Percentiles rank a stretch among this genome's conserved stretches.
These are phyloP conservation scores for Salvia rosmarinus DNA, from an alignment of 257 asterid species.

Conservation along the genomic window DNA sequence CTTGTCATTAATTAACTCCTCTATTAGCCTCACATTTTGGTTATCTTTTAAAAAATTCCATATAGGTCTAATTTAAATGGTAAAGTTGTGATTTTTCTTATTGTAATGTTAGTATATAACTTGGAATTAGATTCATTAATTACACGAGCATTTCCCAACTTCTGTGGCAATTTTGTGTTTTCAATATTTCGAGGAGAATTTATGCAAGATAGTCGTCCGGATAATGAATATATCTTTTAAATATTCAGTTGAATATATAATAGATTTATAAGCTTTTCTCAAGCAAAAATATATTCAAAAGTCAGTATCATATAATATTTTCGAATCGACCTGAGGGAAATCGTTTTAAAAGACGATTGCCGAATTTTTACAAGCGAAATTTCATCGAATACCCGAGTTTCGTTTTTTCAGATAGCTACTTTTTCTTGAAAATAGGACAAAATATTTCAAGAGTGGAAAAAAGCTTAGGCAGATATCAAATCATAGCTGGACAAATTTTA, in stretches of 20 bases:
- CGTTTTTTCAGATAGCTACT: slow-evolving; percentile 14
- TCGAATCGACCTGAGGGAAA: not conserved
- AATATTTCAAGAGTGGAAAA: slow-evolving; percentile 2
- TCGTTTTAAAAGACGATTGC: not conserved
- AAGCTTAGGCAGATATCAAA: slow-evolving; percentile 5
- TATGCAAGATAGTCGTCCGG: no score
- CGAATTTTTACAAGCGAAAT: slow-evolving; percentile 14
- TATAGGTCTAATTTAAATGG: not conserved
- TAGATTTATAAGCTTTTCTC: no score
- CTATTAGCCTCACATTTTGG: slow-evolving; percentile 8
- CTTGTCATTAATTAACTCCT: not conserved
- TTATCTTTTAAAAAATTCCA: not conserved
- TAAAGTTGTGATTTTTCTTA: no score
- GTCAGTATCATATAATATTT: not conserved
- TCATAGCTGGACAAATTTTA: slow-evolving; percentile 20
- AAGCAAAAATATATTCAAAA: not conserved
- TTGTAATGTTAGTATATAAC: no score
- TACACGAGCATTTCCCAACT: no score
- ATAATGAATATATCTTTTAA: no score
- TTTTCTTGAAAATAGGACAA: slow-evolving; percentile 14
- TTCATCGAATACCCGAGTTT: slow-evolving; percentile 37
- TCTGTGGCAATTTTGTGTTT: no score
- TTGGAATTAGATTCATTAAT: no score
- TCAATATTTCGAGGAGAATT: no score
- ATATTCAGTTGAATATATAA: no score